These are phyloP conservation scores for Globisporangium viniferum DNA, from an alignment of 352 stramenopile genomes.

Conservation along the genomic window DNA sequence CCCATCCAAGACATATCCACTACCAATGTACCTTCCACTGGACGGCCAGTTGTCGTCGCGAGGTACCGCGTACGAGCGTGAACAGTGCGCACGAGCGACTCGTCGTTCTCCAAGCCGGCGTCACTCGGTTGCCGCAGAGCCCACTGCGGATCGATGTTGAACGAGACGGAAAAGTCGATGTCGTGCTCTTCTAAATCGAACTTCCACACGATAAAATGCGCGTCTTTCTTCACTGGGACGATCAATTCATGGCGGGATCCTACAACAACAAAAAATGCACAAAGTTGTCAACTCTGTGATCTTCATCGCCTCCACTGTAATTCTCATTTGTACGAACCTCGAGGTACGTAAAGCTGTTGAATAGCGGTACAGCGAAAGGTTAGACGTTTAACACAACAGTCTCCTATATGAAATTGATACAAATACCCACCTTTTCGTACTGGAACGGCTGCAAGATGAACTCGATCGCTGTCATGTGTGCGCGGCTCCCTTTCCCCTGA, in stretches of 20 bases:
- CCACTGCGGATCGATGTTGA: constrained; percentile 22
- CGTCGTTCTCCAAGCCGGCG: constrained; percentile 20
- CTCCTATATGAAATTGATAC: no score
- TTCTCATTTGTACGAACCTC: constrained; percentile 6
- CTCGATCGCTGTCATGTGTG: constrained; percentile 79
- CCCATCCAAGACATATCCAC: neutral
- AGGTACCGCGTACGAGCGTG: constrained; percentile 65
- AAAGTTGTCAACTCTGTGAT: neutral
- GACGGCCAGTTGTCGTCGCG: constrained; percentile 37
- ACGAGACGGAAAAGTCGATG: constrained; percentile 73
- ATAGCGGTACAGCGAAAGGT: neutral
- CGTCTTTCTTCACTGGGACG: constrained; percentile 34
- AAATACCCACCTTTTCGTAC: constrained; percentile 47
- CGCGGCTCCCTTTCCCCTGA: constrained; percentile 39
- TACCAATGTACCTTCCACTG: constrained; percentile 41
- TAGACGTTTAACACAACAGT: neutral
- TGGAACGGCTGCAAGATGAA: constrained; percentile 83
- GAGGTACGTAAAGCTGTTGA: constrained; percentile 16
- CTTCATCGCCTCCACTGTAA: neutral
- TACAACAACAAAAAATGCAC: constrained; percentile 12
- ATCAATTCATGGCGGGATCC: constrained; percentile 58
- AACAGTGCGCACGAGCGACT: constrained; percentile 41
- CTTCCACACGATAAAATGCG: constrained; percentile 78
- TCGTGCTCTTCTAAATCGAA: constrained; percentile 83
- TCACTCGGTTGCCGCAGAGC: constrained; percentile 22